phyloP scores from a whole-genome alignment of 2,329 filamentous ascomycete species.

The Pseudophaeomoniella oleicola region DNA sequence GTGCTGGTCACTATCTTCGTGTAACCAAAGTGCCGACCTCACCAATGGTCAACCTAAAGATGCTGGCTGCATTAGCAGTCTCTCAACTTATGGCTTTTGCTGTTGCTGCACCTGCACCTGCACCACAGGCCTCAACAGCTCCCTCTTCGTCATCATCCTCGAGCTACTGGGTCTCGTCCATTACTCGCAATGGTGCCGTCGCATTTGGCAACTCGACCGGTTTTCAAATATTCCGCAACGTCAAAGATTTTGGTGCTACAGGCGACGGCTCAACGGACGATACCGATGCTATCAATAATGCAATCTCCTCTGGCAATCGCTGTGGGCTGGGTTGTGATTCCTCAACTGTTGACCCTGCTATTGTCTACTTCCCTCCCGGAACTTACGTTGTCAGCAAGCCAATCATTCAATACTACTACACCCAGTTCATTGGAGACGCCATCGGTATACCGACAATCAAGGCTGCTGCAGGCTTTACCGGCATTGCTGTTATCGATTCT shows the following conservation, averaged over 20 bases:
- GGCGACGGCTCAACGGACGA: slow-evolving; percentile 62
- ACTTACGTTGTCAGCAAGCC: slow-evolving; percentile 71
- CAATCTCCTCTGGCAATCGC: slow-evolving; percentile 62
- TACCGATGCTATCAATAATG: slow-evolving; percentile 73
- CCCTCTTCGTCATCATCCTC: slow-evolving; percentile 15
- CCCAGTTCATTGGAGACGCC: slow-evolving; percentile 77
- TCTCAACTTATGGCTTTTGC: background rate
- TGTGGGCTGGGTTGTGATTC: slow-evolving; percentile 76
- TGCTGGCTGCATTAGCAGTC: background rate
- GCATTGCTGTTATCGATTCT: slow-evolving; percentile 79
- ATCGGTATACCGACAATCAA: slow-evolving; percentile 59
- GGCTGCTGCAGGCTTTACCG: slow-evolving; percentile 54
- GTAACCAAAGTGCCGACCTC: background rate
- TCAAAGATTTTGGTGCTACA: slow-evolving; percentile 53
- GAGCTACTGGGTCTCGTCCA: slow-evolving; percentile 57
- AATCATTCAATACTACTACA: slow-evolving; percentile 81
- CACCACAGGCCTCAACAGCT: too few relatives aligned
- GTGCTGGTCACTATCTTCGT: background rate
- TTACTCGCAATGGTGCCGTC: slow-evolving; percentile 53
- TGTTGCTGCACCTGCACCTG: slow-evolving; percentile 1
- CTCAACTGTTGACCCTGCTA: slow-evolving; percentile 63
- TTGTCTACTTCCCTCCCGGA: slow-evolving; percentile 85
- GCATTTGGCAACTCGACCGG: slow-evolving; percentile 40
- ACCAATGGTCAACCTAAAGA: background rate
- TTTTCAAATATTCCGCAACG: slow-evolving; percentile 66